Percentiles rank a stretch among this genome's conserved stretches.
phyloP scores from a whole-genome alignment of 495 filamentous ascomycete genomes.

The Podospora didyma region DNA sequence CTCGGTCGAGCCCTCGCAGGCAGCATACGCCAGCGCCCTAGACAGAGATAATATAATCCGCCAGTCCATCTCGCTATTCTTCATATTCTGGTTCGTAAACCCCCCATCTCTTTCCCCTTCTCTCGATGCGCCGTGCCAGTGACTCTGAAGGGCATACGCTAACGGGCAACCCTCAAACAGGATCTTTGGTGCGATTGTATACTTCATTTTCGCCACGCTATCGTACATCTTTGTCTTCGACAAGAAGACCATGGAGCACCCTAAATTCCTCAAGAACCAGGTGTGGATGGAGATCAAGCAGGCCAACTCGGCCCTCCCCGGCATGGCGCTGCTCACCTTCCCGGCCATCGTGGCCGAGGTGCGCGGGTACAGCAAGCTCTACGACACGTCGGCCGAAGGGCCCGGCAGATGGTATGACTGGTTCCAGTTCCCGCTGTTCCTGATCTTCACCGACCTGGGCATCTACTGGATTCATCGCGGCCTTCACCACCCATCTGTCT shows the following conservation, averaged over 20 bases:
- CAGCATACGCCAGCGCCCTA: slow-evolving; percentile 80
- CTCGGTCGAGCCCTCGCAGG: slow-evolving; percentile 64
- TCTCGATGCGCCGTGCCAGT: not conserved
- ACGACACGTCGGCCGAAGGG: slow-evolving; percentile 68
- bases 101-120: not conserved
- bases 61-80: slow-evolving; percentile 69
- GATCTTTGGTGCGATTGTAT: slow-evolving; percentile 78
- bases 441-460: slow-evolving; percentile 85
- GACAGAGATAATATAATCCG: slow-evolving; percentile 75
- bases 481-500: slow-evolving; percentile 77
- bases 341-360: slow-evolving; percentile 84
- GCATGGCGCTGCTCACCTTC: slow-evolving; percentile 79
- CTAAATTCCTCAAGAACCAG: slow-evolving; percentile 94
- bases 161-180: slow-evolving; percentile 37
- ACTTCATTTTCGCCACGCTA: slow-evolving; percentile 77
- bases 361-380: slow-evolving; percentile 81
- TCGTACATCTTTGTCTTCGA: slow-evolving; percentile 95
- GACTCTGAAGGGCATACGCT: not conserved
- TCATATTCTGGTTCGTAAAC: slow-evolving; percentile 75
- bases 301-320: slow-evolving; percentile 67
- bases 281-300: slow-evolving; percentile 82
- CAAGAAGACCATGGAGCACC: slow-evolving; percentile 81
- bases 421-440: slow-evolving; percentile 87
- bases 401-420: slow-evolving; percentile 73
- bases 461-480: slow-evolving; percentile 96